Conservation (phyloP, 2,329 filamentous ascomycete species). For the Hypoxylon sp. region DNA sequence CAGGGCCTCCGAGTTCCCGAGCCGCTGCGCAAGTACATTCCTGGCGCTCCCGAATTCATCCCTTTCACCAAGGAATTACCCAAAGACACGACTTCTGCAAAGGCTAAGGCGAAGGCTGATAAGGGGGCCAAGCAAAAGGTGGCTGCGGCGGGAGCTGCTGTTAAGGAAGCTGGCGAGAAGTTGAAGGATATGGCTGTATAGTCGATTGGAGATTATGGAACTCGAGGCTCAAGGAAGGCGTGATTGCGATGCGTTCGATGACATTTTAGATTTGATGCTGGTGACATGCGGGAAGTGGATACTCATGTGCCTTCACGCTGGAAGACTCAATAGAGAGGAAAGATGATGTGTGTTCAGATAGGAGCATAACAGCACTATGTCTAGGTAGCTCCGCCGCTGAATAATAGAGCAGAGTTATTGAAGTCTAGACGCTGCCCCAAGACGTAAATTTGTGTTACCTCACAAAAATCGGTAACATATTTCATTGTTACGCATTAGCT, state of each 20-base stretch:
- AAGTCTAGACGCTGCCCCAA: not conserved
- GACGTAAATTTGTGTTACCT: conserved; percentile 7
- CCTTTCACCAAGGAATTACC: conserved; percentile 89
- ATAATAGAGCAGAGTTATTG: conserved; percentile 7
- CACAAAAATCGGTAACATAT: not conserved
- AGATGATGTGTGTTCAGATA: conserved; percentile 13
- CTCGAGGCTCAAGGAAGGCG: conserved; percentile 3
- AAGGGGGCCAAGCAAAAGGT: conserved; percentile 50
- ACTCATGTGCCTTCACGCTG: conserved; percentile 18
- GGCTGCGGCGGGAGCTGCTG: conserved; percentile 44
- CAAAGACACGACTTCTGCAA: conserved; percentile 78
- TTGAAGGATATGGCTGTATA: conserved; percentile 51
- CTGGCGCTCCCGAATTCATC: conserved; percentile 89
- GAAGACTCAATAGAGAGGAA: conserved; percentile 9
- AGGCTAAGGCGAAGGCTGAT: conserved; percentile 60
- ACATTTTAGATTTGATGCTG: conserved; percentile 3
- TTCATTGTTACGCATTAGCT: not conserved
- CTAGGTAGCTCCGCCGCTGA: not conserved
- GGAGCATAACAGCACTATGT: conserved; percentile 8
- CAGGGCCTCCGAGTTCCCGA: conserved; percentile 85
- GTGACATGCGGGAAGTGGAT: conserved; percentile 14
- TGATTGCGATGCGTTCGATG: not conserved
- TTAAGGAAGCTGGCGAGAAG: conserved; percentile 50
- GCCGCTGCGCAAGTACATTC: conserved; percentile 89
- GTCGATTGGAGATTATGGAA: conserved; percentile 1